Evolutionary conservation across 345 rosid species (phyloP).

Genomic region (Hibiscus trionum): DNA sequence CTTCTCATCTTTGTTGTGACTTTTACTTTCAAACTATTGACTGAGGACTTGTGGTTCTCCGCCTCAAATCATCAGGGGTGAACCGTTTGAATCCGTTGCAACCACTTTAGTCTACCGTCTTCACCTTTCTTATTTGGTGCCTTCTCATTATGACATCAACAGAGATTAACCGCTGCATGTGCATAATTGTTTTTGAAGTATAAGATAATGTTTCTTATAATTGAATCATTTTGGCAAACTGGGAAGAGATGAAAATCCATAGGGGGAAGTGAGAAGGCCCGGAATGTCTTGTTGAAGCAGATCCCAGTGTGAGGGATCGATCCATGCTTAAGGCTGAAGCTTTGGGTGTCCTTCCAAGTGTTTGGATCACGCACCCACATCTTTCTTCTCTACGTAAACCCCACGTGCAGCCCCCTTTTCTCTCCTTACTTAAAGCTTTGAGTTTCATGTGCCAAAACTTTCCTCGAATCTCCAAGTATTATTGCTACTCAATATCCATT

Average conservation of each 20-base stretch:
- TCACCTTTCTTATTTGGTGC: too few species aligned
- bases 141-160: too few species aligned
- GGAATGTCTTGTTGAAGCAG: conserved; percentile 34
- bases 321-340: conserved; percentile 19
- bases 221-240: too few species aligned
- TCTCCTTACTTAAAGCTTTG: not conserved
- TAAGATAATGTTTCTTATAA: not conserved
- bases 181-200: not conserved
- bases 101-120: too few species aligned
- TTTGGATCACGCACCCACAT: conserved; percentile 27
- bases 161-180: not conserved
- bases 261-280: not conserved
- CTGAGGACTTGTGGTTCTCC: too few species aligned
- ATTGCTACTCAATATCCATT: conserved; percentile 6
- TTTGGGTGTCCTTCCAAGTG: not conserved
- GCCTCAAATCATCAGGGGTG: too few species aligned
- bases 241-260: not conserved
- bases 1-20: too few species aligned
- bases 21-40: too few species aligned
- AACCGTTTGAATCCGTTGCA: too few species aligned
- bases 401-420: conserved; percentile 21
- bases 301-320: conserved; percentile 22
- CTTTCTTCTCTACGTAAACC: conserved; percentile 23
- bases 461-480: not conserved
- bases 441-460: conserved; percentile 11